These are phyloP conservation scores for Hortaea werneckii DNA, from an alignment of 2,329 filamentous ascomycete species.

Conservation along the genomic window DNA sequence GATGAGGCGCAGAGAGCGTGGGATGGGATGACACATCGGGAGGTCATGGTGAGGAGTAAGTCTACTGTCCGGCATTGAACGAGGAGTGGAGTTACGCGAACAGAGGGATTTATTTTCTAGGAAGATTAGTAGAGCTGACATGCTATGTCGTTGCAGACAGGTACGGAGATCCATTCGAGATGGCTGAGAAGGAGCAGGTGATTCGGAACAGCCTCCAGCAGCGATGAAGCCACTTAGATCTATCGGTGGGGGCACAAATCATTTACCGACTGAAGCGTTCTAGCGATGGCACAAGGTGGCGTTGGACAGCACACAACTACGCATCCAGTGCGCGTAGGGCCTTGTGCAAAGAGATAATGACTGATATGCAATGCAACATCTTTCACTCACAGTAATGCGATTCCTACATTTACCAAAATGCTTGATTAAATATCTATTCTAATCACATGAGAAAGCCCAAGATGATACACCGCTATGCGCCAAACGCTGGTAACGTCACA, in stretches of 20 bases:
- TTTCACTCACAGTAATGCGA: too few species aligned
- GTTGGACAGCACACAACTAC: too few species aligned
- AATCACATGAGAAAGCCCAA: too few species aligned
- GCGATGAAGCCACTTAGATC: neutral
- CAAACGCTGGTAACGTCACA: neutral
- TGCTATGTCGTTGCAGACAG: conserved; percentile 11
- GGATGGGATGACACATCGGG: conserved; percentile 42
- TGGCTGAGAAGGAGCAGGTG: conserved; percentile 24
- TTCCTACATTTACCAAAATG: too few species aligned
- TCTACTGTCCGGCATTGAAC: neutral
- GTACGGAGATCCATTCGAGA: conserved; percentile 27
- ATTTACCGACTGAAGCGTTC: neutral
- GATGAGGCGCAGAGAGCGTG: conserved; percentile 45
- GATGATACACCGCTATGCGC: neutral
- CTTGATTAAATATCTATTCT: too few species aligned
- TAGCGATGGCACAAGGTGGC: neutral
- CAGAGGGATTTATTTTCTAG: too few species aligned
- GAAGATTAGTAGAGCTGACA: neutral
- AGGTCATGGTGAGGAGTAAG: conserved; percentile 26
- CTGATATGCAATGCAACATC: too few species aligned
- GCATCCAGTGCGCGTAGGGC: too few species aligned
- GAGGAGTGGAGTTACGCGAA: too few species aligned
- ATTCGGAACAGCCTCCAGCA: conserved; percentile 8
- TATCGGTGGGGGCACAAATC: neutral
- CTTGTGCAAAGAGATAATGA: too few species aligned